Evolutionary conservation across 2,329 filamentous ascomycete genomes (phyloP).

Genomic region (Geosmithia flava): DNA sequence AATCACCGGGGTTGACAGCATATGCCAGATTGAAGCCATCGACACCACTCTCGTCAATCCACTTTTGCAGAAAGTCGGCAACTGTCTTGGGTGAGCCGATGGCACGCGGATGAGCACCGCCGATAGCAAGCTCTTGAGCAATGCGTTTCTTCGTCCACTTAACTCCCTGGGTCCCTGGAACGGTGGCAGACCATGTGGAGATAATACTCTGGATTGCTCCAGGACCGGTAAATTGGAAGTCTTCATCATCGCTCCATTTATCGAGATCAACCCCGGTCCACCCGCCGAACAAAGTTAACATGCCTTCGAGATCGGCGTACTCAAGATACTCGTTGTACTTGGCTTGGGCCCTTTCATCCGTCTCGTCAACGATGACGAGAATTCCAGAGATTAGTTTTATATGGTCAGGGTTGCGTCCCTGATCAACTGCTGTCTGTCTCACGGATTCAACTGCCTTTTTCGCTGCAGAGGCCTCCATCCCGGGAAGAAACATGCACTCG

Average conservation of each 20-base stretch:
- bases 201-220: constrained; percentile 36
- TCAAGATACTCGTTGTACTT: constrained; percentile 38
- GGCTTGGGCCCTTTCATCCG: constrained; percentile 36
- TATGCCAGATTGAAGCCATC: constrained; percentile 9
- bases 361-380: constrained; percentile 34
- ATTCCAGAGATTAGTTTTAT: constrained; percentile 43
- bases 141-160: constrained; percentile 15
- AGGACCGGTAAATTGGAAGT: constrained; percentile 42
- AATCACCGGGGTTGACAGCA: constrained; percentile 4
- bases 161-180: constrained; percentile 31
- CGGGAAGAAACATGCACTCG: constrained; percentile 47
- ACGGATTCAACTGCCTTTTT: constrained; percentile 38
- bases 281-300: constrained; percentile 40
- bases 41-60: constrained; percentile 8
- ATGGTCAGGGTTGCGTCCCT: constrained; percentile 40
- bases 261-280: constrained; percentile 50
- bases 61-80: constrained; percentile 19
- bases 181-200: constrained; percentile 27
- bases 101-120: constrained; percentile 14
- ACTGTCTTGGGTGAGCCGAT: constrained; percentile 16
- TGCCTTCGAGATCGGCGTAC: constrained; percentile 39
- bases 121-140: constrained; percentile 18
- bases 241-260: constrained; percentile 42
- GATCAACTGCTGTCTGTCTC: constrained; percentile 27
- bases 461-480: constrained; percentile 24